Conservation (phyloP, 495 filamentous ascomycete species). For the Talaromyces adpressus region DNA sequence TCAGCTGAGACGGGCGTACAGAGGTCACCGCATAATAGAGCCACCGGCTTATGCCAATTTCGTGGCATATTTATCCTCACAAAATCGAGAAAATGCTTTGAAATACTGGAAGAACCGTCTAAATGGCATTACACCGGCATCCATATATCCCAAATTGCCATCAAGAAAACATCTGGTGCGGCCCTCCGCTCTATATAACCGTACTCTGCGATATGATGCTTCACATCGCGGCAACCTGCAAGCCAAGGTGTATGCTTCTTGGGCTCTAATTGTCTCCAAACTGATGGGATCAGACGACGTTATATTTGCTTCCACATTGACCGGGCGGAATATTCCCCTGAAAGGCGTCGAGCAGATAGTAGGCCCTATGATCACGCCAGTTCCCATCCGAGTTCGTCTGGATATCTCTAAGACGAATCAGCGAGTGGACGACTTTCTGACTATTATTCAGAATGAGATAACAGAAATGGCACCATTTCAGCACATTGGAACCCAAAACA, state of each 20-base stretch:
- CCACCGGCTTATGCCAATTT: neutral
- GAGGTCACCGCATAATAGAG: slow-evolving; percentile 20
- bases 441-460: slow-evolving; percentile 21
- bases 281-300: slow-evolving; percentile 28
- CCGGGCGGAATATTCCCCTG: slow-evolving; percentile 30
- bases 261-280: slow-evolving; percentile 26
- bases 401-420: slow-evolving; percentile 13
- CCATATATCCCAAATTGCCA: no score
- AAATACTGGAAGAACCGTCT: no score
- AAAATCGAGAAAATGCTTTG: no score
- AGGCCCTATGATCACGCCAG: slow-evolving; percentile 38
- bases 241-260: slow-evolving; percentile 21
- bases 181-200: no score
- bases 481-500: slow-evolving; percentile 43
- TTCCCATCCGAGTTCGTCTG: slow-evolving; percentile 42
- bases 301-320: slow-evolving; percentile 26
- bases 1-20: slow-evolving; percentile 13
- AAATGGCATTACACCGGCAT: no score
- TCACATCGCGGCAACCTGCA: neutral
- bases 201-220: no score
- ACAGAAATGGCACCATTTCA: slow-evolving; percentile 31
- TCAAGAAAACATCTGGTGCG: no score
- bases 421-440: slow-evolving; percentile 19
- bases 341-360: slow-evolving; percentile 25
- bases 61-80: no score